phyloP scores from a whole-genome alignment of 345 rosid genomes.

The Gossypium bickii region DNA sequence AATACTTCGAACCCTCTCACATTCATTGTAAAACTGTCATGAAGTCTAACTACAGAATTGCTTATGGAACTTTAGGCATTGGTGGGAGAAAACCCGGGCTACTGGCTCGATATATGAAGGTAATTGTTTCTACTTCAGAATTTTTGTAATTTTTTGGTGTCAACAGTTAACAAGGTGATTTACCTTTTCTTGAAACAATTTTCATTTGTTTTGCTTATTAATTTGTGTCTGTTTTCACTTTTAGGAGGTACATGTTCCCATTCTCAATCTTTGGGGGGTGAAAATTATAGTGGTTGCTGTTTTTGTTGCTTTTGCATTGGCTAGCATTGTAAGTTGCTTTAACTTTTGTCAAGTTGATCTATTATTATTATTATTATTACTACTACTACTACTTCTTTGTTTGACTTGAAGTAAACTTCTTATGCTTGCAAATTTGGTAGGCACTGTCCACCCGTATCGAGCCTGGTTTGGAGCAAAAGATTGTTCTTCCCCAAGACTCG shows the following conservation, averaged over 20 bases:
- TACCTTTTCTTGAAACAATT: neutral
- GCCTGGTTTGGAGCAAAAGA: conserved; percentile 93
- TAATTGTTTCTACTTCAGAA: conserved; percentile 25
- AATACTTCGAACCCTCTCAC: neutral
- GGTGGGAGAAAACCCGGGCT: conserved; percentile 63
- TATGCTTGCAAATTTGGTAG: conserved; percentile 34
- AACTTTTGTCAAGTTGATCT: neutral
- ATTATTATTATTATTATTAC: neutral
- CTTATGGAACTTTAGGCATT: conserved; percentile 46
- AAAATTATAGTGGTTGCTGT: conserved; percentile 64
- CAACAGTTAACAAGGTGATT: neutral
- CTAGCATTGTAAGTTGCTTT: conserved; percentile 71
- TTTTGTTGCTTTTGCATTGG: conserved; percentile 72
- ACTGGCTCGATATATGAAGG: conserved; percentile 92
- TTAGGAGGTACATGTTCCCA: conserved; percentile 85
- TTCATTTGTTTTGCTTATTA: neutral
- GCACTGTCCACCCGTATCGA: conserved; percentile 84
- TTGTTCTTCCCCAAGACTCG: conserved; percentile 93
- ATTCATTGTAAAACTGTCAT: conserved; percentile 14
- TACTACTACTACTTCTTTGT: neutral
- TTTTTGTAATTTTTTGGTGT: neutral
- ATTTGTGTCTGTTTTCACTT: conserved; percentile 17
- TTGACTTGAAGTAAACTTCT: conserved; percentile 10
- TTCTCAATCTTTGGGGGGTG: conserved; percentile 77
- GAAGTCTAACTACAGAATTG: conserved; percentile 25